Evolutionary conservation across 495 filamentous ascomycete species (phyloP), one percentile per base, ranked within the genome.

Genomic region (Friedmanniomyces simplex): DNA sequence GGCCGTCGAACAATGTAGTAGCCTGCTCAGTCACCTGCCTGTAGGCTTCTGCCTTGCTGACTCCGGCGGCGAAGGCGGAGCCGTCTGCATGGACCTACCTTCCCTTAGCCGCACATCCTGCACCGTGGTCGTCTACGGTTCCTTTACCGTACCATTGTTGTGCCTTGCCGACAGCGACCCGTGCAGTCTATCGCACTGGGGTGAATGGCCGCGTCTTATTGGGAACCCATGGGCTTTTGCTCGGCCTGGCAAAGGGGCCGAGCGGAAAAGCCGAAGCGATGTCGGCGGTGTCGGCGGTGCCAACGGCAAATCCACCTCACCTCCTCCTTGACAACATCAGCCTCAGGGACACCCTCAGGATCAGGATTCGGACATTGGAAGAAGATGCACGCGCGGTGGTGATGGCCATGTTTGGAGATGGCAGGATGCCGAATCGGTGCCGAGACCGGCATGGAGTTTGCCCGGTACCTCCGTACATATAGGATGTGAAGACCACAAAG

Each of bases 71-170:
- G 72, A 95, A 95, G 61, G 79, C 87, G 21, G 88, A 88, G 24
- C 87, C 78, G 64, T 95, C 88, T 48, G 89, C 89, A 74, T 96
- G 90, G 47, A 90, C 87, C 90, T 95, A 63, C 49, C 25, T 32
- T n/a, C n/a, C 34, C 25, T 52, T 25, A 52, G 49, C 49, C 39
- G 18, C 2, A 3, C 14, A n/a, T 20, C 14, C 18, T 5, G 14
- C 4, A 13, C 39, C 39, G 39, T 13, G n/a, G 10, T 32, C 10
- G 28, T 32, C 5, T 43, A 16, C 39, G 14, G 3, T 20, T 20
- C 5, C 18, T 2, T 43, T 16, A 2, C 39, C 39, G 39, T 43
- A 43, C 39, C 39, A 43, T 43, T 20, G 34, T 16, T 8, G 4
- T 13, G 5, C 39, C 14, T 43, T 16, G 18, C 39, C 18, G 14